Evolutionary conservation across 2,329 filamentous ascomycete species (phyloP), one percentile per base, ranked within the genome.

Genomic region (Aspergillus sp.): DNA sequence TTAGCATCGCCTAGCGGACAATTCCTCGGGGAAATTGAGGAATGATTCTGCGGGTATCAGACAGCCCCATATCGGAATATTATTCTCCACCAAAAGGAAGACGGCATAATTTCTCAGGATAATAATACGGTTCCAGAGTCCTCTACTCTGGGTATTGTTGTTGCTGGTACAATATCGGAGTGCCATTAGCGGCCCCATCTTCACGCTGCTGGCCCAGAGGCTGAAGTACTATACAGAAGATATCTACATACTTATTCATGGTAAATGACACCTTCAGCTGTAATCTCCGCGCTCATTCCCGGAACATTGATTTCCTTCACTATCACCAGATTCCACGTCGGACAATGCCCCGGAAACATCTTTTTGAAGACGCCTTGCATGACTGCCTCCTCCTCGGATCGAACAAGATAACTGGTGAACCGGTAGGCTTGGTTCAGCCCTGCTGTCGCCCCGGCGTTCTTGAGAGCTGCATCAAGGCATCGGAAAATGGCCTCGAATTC

Each of bases 401-500:
- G 14, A 2, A 41, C 45, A 3, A 52, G 16, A 13, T 52, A 52
- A 9, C 36, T 35, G 2, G 30, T 11, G 10, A 48, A 26, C 7
- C 45, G 36, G 35, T 52, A 45, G 4, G 32, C 40, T 20, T 44
- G 45, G 6, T 20, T 11, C 16, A 44, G 22, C 5, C 50, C 43
- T 17, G 1, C 10, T 19, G n/a, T 9, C 4, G 40, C 50, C 3
- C 54, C 51, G 4, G 56, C 56, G 22, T 59, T 24, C 46, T 49
- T 49, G 32, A 59, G 35, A 2, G 56, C 56, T 9, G 49, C 54
- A 36, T 55, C 54, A 3, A 57, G 54, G 36, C 56, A 59, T 24
- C 36, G 38, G 43, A 59, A 56, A 13, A 57, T 57, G 24, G 56
- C 56, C 13, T 53, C 46, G 24, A 59, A 59, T 20, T 59, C 47